Base-by-base conservation (phyloP, 305 asterid genomes). In the Ilex paraguariensis region DNA sequence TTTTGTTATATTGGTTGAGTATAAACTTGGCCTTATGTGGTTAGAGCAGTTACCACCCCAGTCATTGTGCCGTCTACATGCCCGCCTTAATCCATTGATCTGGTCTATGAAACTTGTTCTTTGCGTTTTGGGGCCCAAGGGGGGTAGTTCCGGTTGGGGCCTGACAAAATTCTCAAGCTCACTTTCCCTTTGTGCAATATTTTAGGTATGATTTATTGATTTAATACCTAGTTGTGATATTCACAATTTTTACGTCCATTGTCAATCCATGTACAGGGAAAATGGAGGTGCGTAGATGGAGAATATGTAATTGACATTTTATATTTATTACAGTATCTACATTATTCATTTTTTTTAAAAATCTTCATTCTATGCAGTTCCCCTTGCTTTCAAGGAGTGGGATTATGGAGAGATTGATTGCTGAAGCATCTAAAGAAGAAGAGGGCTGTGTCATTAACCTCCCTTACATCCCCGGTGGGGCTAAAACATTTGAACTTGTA, bases 341-440 rank as follows among this genome's bases (percentile, higher is more conserved):
- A 5, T 6, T 52, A 6, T 52, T 52, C 8, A 13, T 6, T 52
- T 52, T 7, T 0, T 3, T 3, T 3, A 13, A 52, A 54, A 28
- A 4, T 14, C 3, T 46, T 58, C 46, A 13, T 65, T 51, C 17
- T 13, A 28, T 75, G 84, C 80, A 92, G 98, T 92, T 92, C 73
- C 98, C 98, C 7, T 75, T 92, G 90, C 98, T 91, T 63, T 90
- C 99, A 28, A 86, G 95, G 74, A 90, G 97, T 66, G 97, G 91
- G 61, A 80, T 86, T 57, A 87, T 93, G 97, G 99, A 93, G 71
- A 79, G 79, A 66, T 83, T 80, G 79, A 90, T 93, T 45, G 89
- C 93, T 21, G 86, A 87, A 62, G 85, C 95, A 31, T 79, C 91
- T 7, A 82, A 78, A 70, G 83, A 74, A 66, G 96, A 82, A 68